Evolutionary conservation across 2,329 filamentous ascomycete genomes (phyloP).

Genomic region (Parasarocladium wereldwijsianum): DNA sequence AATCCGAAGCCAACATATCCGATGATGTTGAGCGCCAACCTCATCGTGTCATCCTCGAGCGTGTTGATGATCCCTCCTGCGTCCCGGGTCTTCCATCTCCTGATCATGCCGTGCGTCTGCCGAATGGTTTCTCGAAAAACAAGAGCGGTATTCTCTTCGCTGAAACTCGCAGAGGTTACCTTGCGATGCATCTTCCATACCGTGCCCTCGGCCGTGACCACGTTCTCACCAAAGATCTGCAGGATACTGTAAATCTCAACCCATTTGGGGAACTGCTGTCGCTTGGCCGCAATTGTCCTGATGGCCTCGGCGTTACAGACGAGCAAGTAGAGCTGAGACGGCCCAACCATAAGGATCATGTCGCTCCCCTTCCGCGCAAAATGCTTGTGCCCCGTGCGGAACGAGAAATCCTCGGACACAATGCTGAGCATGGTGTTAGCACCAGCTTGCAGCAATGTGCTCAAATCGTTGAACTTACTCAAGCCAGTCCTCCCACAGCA

Average conservation of each 20-base stretch:
- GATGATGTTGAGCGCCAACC: conserved; percentile 39
- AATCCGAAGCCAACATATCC: conserved; percentile 59
- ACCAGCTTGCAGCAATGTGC: neutral
- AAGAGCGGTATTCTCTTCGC: conserved; percentile 57
- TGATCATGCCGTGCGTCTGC: conserved; percentile 49
- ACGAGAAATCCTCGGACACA: conserved; percentile 45
- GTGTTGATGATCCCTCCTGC: conserved; percentile 35
- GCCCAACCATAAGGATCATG: conserved; percentile 48
- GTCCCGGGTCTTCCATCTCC: conserved; percentile 26
- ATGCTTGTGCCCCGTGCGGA: conserved; percentile 36
- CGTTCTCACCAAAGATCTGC: conserved; percentile 49
- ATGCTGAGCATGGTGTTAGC: conserved; percentile 21
- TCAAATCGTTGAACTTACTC: conserved; percentile 29
- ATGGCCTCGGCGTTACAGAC: conserved; percentile 51
- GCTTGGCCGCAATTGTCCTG: conserved; percentile 46
- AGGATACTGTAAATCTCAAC: conserved; percentile 20
- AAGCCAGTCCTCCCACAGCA: conserved; percentile 42
- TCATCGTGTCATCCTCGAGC: conserved; percentile 51
- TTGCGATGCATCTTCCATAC: conserved; percentile 62
- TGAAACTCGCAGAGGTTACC: conserved; percentile 56
- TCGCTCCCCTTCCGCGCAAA: conserved; percentile 49
- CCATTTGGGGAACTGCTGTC: conserved; percentile 51
- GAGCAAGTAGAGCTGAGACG: conserved; percentile 34
- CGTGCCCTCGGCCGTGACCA: conserved; percentile 54
- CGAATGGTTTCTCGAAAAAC: conserved; percentile 47